A percentile compares a stretch with the other conserved stretches of the same genome.
phyloP scores from a whole-genome alignment of 352 stramenopile species.

The Plasmopara halstedii region DNA sequence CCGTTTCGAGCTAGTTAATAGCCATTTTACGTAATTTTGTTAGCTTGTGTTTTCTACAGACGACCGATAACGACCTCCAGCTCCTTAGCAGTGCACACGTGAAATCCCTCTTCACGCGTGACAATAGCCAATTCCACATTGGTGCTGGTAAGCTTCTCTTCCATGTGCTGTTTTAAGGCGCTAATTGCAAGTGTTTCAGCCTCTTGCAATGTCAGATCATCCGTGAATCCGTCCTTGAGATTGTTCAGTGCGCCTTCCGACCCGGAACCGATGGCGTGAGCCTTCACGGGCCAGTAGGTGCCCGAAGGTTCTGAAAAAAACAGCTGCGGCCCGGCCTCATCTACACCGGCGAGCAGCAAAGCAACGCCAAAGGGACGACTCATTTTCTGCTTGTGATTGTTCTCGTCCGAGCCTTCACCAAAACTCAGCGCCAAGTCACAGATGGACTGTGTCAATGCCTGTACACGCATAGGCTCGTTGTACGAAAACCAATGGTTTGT shows the following conservation, averaged over 20 bases:
- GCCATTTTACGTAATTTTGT: neutral
- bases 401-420: constrained; percentile 85
- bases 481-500: constrained; percentile 99
- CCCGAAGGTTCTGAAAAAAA: constrained; percentile 97
- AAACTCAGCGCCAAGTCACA: constrained; percentile 98
- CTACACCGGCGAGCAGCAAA: constrained; percentile 94
- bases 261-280: constrained; percentile 97
- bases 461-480: constrained; percentile 97
- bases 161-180: constrained; percentile 99
- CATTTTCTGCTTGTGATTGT: constrained; percentile 98
- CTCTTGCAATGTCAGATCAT: constrained; percentile 93
- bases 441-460: constrained; percentile 97
- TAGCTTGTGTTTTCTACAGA: constrained; percentile 34
- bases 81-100: constrained; percentile 91
- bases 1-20: neutral
- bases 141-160: constrained; percentile 97
- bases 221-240: constrained; percentile 97
- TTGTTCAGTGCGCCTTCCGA: constrained; percentile 97
- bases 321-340: constrained; percentile 92
- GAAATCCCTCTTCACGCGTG: constrained; percentile 93
- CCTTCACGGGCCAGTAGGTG: constrained; percentile 98
- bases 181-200: constrained; percentile 94
- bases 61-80: constrained; percentile 88
- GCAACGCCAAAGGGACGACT: constrained; percentile 97
- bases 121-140: constrained; percentile 98